A percentile compares a stretch with the other conserved stretches of the same genome.
Evolutionary conservation across 768 basidiomycete genomes (phyloP).

Genomic region (Pulveroboletus sp.): DNA sequence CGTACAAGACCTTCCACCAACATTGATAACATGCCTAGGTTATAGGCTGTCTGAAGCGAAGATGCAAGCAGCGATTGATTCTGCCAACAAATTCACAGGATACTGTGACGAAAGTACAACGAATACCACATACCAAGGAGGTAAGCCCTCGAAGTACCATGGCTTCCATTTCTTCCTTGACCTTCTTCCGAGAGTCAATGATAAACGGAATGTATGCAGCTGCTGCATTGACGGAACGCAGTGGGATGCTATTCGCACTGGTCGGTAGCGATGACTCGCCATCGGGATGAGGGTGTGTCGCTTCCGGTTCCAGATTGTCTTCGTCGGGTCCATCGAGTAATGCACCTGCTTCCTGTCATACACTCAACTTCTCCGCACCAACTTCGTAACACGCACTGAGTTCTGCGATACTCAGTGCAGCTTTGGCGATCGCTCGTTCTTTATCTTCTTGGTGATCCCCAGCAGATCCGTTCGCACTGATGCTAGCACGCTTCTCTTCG

Average conservation of each 20-base stretch:
- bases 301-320: not conserved
- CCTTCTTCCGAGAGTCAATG: constrained; percentile 59
- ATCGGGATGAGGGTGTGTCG: not conserved
- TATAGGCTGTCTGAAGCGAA: constrained; percentile 93
- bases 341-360: constrained; percentile 35
- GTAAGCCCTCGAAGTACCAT: constrained; percentile 82
- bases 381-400: constrained; percentile 52
- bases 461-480: not conserved
- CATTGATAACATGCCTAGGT: constrained; percentile 77
- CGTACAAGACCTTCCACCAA: constrained; percentile 74
- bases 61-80: constrained; percentile 89
- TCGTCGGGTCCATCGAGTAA: constrained; percentile 44
- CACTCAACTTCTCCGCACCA: not conserved
- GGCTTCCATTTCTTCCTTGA: constrained; percentile 84
- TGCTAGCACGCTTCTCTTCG: not conserved
- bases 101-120: not conserved
- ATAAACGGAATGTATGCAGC: constrained; percentile 67
- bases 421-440: constrained; percentile 86
- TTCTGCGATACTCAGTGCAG: constrained; percentile 92
- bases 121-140: constrained; percentile 53
- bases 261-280: constrained; percentile 13
- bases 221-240: constrained; percentile 73
- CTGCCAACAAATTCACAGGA: constrained; percentile 35
- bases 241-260: constrained; percentile 39
- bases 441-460: constrained; percentile 65